phyloP scores from a whole-genome alignment of 352 stramenopile species.

The Thraustochytrium sp. region DNA sequence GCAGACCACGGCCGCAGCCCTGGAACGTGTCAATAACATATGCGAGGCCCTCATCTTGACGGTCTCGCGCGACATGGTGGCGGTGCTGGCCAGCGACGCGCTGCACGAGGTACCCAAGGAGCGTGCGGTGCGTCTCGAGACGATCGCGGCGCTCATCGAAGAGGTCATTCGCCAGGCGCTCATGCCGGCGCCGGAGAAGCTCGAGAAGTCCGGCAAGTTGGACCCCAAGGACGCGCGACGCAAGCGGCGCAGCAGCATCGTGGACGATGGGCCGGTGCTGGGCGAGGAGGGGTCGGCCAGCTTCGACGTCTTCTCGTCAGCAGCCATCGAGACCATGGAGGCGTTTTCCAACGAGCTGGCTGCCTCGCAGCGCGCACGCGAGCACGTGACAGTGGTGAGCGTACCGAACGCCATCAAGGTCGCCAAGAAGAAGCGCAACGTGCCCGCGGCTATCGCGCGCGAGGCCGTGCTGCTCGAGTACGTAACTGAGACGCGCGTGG shows the following conservation, averaged over 20 bases:
- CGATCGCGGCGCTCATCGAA: background rate
- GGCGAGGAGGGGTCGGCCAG: background rate
- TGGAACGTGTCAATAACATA: conserved; percentile 15
- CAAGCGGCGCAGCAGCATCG: background rate
- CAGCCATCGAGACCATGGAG: background rate
- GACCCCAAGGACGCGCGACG: background rate
- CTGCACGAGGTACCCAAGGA: background rate
- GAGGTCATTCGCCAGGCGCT: background rate
- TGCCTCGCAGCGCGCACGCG: background rate
- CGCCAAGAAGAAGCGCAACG: conserved; percentile 32
- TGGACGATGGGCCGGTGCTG: background rate
- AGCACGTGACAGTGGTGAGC: background rate
- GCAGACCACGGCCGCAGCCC: background rate
- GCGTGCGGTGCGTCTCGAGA: background rate
- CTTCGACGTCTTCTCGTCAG: background rate
- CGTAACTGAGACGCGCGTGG: conserved; percentile 20
- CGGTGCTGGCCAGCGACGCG: background rate
- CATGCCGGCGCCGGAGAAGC: background rate
- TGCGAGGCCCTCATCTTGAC: conserved; percentile 21
- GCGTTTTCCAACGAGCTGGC: conserved; percentile 3
- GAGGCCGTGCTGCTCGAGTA: conserved; percentile 21
- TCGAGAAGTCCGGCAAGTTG: background rate
- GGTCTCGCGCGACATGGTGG: background rate
- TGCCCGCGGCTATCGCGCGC: conserved; percentile 1
- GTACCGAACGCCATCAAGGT: conserved; percentile 19